phyloP scores from a whole-genome alignment of 2,329 filamentous ascomycete species.

The Macrophomina pseudophaseolina region DNA sequence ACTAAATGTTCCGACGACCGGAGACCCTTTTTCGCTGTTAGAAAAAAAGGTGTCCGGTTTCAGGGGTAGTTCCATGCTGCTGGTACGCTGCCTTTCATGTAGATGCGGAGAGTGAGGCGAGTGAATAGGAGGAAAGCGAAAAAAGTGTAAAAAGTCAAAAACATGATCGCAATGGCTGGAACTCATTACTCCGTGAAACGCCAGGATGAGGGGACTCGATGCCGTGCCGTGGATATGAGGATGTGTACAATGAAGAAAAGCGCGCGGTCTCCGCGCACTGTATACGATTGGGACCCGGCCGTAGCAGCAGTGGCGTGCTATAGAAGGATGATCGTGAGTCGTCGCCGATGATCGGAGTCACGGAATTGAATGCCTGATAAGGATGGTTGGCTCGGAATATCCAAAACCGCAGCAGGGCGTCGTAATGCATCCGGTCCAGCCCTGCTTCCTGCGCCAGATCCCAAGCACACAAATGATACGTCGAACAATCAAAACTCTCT shows the following conservation, averaged over 20 bases:
- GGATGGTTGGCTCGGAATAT: constrained; percentile 1
- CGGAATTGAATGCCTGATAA: constrained; percentile 11
- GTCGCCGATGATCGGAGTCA: constrained; percentile 13
- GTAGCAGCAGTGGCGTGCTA: too few species aligned
- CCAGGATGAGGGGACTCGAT: constrained; percentile 14
- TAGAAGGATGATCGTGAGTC: background rate
- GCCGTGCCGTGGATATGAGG: constrained; percentile 17
- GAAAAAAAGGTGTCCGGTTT: background rate
- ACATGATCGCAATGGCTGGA: background rate
- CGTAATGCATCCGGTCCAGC: constrained; percentile 5
- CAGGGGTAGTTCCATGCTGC: background rate
- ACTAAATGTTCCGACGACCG: background rate
- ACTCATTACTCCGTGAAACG: constrained; percentile 19
- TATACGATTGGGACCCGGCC: background rate
- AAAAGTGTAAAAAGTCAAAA: background rate
- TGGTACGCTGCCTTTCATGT: background rate
- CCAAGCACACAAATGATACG: constrained; percentile 3
- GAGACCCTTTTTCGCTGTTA: background rate
- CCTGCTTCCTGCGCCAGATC: background rate
- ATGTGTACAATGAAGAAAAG: constrained; percentile 18
- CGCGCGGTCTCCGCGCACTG: background rate
- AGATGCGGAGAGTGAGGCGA: background rate
- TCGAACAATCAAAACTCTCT: constrained; percentile 15
- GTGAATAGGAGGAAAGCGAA: background rate
- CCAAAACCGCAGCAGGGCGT: background rate